Base-by-base conservation (phyloP, 2,329 filamentous ascomycete species). In the Colletotrichum abscissum region DNA sequence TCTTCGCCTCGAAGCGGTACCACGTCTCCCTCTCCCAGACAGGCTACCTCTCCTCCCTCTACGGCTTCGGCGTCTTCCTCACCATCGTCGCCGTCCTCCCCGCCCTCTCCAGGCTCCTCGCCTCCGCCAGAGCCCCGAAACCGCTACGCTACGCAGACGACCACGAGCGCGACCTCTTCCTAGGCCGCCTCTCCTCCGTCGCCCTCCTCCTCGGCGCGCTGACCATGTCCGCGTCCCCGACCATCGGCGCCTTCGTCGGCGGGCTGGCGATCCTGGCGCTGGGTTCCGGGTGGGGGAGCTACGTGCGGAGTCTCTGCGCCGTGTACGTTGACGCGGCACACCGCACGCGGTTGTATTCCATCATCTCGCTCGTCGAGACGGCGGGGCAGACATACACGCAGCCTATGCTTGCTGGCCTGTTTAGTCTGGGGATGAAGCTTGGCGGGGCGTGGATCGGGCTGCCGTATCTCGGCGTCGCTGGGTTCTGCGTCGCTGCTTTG, bases 1-100 rank as follows among this genome's bases (percentile, higher is more conserved):
- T 80, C 22, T 82, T 79, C 67, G 75, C 76, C 28, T 81, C 80
- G 2, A 81, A 80, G 59, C 76, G 80, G 4, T 82, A 79, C 35
- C 65, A 76, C 56, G 77, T 81, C 42, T 77, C 75, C 3, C 63
- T 82, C 19, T 76, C 76, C 2, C 72, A 81, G 22, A 81, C 80
- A 1, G 80, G 80, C 1, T 81, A 80, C 49, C 69, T 82, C 14
- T 80, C 79, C 69, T 77, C 78, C 28, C 28, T 75, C 7, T 82
- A 81, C n/a, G 80, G 80, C 56, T 30, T 78, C 6, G 75, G 76
- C 4, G 77, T 78, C 46, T 69, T 80, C 22, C 46, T 77, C 22
- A 74, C 78, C 2, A 71, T 80, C 22, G 69, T 81, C 12, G 49
- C 78, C 49, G 66, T 80, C 38, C 67, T 81, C 33, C 80, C 80